These are phyloP conservation scores for Lentinula guzmanii DNA, from an alignment of 768 basidiomycete species.

Conservation along the genomic window DNA sequence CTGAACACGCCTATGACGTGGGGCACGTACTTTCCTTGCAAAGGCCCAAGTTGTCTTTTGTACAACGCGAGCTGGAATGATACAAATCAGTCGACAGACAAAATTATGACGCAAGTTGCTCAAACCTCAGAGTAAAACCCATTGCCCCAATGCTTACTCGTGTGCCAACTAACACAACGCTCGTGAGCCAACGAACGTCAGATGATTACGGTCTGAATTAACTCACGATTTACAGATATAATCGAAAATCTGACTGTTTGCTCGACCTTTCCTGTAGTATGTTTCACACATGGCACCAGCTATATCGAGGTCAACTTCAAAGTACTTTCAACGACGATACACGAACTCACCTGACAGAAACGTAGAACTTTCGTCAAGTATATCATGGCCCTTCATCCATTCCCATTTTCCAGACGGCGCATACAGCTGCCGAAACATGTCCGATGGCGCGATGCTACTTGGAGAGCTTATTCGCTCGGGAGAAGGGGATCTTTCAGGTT, in stretches of 20 bases:
- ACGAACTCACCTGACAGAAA: slow-evolving; percentile 12
- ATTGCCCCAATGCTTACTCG: slow-evolving; percentile 11
- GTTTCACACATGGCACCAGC: slow-evolving; percentile 30
- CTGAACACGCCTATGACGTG: slow-evolving; percentile 44
- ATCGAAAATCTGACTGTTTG: slow-evolving; percentile 20
- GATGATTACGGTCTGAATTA: neutral
- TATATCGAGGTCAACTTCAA: slow-evolving; percentile 3
- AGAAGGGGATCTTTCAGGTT: neutral
- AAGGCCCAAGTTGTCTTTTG: slow-evolving; percentile 38
- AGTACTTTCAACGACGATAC: neutral
- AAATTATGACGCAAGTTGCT: no score
- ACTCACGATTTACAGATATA: slow-evolving; percentile 32
- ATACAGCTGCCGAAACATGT: slow-evolving; percentile 10
- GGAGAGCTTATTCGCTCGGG: neutral
- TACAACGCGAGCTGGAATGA: slow-evolving; percentile 43
- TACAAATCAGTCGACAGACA: neutral
- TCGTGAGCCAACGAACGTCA: neutral
- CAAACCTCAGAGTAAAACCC: slow-evolving; percentile 63
- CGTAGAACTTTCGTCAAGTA: slow-evolving; percentile 9
- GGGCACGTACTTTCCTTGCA: slow-evolving; percentile 51
- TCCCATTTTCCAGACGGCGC: slow-evolving; percentile 14
- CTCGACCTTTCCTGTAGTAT: slow-evolving; percentile 26
- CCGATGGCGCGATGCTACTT: neutral
- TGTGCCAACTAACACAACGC: slow-evolving; percentile 11
- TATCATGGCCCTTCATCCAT: slow-evolving; percentile 11